Evolutionary conservation across 495 filamentous ascomycete species (phyloP).

Genomic region (Talaromyces wortmannii): DNA sequence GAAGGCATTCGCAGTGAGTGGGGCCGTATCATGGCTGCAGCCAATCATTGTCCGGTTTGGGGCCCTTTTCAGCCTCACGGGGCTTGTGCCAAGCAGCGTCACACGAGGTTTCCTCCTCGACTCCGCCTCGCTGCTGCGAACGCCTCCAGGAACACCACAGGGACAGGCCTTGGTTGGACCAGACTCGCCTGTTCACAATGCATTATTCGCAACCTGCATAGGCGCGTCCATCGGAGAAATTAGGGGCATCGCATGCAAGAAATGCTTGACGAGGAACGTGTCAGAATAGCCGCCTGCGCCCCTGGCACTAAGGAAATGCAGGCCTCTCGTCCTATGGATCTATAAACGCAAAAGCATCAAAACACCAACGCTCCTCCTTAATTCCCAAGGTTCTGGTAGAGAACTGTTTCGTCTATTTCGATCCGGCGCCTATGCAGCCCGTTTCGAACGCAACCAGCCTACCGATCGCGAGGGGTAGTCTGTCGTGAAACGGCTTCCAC

Average conservation of each 20-base stretch:
- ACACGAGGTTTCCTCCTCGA: too few relatives aligned
- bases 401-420: background rate
- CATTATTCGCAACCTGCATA: background rate
- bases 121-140: background rate
- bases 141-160: background rate
- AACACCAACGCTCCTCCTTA: too few relatives aligned
- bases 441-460: conserved; percentile 1
- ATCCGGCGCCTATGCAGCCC: background rate
- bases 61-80: background rate
- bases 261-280: background rate
- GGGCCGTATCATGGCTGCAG: background rate
- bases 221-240: background rate
- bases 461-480: background rate
- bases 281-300: background rate
- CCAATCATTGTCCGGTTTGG: background rate
- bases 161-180: background rate
- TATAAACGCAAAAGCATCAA: too few relatives aligned
- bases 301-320: background rate
- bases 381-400: too few relatives aligned
- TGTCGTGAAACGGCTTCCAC: background rate
- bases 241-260: background rate
- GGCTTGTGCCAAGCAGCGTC: background rate
- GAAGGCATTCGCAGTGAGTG: too few relatives aligned
- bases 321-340: too few relatives aligned
- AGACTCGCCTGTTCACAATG: background rate